Base-by-base conservation (phyloP, 1,139 yeast genomes). In the Petasospora fabianii region DNA sequence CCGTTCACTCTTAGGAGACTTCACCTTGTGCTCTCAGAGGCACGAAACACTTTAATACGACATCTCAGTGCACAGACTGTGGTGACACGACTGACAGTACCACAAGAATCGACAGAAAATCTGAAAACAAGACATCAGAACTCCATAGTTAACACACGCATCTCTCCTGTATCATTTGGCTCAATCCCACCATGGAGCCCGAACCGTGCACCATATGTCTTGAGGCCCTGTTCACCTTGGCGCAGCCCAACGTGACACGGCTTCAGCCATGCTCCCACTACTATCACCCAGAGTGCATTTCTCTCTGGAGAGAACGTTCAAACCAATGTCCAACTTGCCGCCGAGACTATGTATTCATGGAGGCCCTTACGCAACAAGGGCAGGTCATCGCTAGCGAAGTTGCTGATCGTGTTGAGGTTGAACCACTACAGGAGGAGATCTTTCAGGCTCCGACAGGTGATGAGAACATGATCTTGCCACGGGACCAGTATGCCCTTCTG, bases 301-400 rank as follows among this genome's bases (percentile, higher is more conserved):
- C 58, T 12, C 63, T 62, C 27, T 75, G 81, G 81, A 58, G 71
- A n/a, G 51, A 59, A 21, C 65, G 66, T 32, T 70, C 78, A 27
- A 73, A 73, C 53, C 65, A 71, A 32, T 75, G 80, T 49, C 80
- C 80, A 3, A 72, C 73, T 2, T 75, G 80, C 53, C 68, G 80
- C 13, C 24, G 43, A 7, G 51, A 50, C 22, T 51, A 46, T 31
- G 46, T 38, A 6, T 13, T 47, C 13, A 37, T 49, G 20, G 53
- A 54, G 34, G 14, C 33, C 3, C 31, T 52, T 12, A 45, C 48
- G 10, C 24, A 20, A 5, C 19, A 16, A 2, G 48, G 48, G 5
- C 17, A 20, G 5, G 39, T 48, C 3, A 12, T 39, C 3, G 49
- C 62, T 14, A 30, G 33, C 14, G 57, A 60, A 8, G 65, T 63